These are phyloP conservation scores for Cenococcum geophilum DNA, from an alignment of 495 filamentous ascomycete species.

Conservation along the genomic window DNA sequence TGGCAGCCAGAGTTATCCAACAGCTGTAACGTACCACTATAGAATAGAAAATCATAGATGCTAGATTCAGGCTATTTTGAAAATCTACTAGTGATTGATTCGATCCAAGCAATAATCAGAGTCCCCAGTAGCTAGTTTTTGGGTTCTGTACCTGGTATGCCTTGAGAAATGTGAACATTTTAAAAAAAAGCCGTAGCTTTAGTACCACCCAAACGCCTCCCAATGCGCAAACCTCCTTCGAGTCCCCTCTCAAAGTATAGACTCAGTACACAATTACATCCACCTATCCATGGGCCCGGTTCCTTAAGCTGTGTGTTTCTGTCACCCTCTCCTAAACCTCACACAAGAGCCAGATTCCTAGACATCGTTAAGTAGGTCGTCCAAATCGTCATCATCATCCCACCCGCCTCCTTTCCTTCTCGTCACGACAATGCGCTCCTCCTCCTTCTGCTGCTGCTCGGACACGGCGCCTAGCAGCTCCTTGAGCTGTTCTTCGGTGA, in stretches of 20 bases:
- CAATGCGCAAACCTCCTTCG: background rate
- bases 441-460: slow-evolving; percentile 55
- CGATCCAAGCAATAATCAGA: no score
- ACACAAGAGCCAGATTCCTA: no score
- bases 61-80: no score
- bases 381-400: slow-evolving; percentile 78
- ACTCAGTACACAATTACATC: slow-evolving; percentile 72
- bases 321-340: background rate
- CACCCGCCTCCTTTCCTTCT: slow-evolving; percentile 80
- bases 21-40: no score
- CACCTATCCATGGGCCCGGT: slow-evolving; percentile 39
- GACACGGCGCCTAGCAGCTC: slow-evolving; percentile 77
- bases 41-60: no score
- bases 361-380: slow-evolving; percentile 47
- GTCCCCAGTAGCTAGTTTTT: no score
- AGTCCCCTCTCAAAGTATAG: background rate
- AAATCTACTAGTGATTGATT: no score
- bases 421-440: slow-evolving; percentile 76
- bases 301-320: no score
- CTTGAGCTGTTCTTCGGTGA: slow-evolving; percentile 90
- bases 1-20: no score
- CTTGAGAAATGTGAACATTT: no score
- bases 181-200: no score
- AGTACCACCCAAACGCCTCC: background rate
- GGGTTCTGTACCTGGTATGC: no score